These are phyloP conservation scores for Alternaria gansuensis DNA, from an alignment of 2,329 filamentous ascomycete species.

Conservation along the genomic window DNA sequence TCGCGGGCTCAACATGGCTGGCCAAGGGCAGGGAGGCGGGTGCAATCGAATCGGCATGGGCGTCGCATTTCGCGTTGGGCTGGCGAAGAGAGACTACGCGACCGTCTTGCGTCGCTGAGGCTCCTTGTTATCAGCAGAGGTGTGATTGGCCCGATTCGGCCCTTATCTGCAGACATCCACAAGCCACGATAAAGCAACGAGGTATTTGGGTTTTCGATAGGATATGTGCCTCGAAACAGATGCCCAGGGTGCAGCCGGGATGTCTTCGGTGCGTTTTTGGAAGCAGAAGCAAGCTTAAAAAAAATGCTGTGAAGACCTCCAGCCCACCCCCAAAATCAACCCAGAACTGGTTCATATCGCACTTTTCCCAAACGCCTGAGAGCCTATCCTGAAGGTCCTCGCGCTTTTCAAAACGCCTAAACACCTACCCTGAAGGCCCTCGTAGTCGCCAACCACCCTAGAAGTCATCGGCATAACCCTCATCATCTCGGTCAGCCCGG, in stretches of 20 bases:
- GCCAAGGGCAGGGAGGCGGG: conserved; percentile 19
- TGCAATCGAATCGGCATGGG: conserved; percentile 17
- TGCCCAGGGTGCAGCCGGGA: background rate
- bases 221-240: background rate
- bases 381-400: background rate
- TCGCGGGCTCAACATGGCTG: conserved; percentile 31
- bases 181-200: conserved; percentile 9
- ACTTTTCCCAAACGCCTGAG: background rate
- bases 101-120: background rate
- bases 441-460: conserved; percentile 14
- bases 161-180: conserved; percentile 18
- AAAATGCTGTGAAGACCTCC: background rate
- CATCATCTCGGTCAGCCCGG: conserved; percentile 43
- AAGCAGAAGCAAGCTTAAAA: background rate
- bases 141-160: conserved; percentile 18
- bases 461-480: conserved; percentile 45
- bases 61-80: conserved; percentile 27
- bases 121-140: conserved; percentile 13
- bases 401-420: background rate
- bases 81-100: conserved; percentile 13
- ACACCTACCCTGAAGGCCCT: background rate
- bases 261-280: background rate
- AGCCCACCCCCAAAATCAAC: background rate
- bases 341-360: conserved; percentile 1
- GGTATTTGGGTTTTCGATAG: background rate